Evolutionary conservation across 208 protist genomes (phyloP).

Genomic region (Giardia duodenalis): DNA sequence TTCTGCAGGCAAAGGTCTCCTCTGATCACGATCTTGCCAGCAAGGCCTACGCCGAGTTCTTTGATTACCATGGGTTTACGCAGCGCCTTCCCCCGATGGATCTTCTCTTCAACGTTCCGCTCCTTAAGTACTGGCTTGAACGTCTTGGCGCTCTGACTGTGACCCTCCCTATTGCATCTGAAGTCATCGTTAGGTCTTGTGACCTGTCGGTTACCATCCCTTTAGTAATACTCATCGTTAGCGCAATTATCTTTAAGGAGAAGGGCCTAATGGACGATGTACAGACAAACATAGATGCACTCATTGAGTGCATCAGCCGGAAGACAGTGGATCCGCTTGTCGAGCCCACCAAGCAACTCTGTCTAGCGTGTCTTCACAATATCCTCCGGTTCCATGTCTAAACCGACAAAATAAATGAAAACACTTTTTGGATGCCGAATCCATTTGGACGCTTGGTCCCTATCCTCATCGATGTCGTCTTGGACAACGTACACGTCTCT

Average conservation of each 20-base stretch:
- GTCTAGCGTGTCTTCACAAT: neutral
- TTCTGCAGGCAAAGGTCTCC: neutral
- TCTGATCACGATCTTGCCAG: neutral
- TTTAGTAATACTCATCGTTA: neutral
- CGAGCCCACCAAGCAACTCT: neutral
- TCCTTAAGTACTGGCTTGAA: neutral
- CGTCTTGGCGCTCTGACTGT: neutral
- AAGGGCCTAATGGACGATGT: neutral
- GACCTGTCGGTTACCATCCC: neutral
- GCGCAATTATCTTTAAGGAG: neutral
- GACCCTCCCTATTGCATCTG: neutral
- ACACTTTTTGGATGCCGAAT: no score
- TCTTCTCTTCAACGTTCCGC: neutral
- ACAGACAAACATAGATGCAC: neutral
- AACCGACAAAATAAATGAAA: neutral
- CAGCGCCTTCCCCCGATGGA: neutral
- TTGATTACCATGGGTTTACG: neutral
- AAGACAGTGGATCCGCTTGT: neutral
- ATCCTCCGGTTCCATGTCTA: neutral
- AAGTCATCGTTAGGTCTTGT: neutral
- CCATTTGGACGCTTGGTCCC: neutral
- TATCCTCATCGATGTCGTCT: neutral
- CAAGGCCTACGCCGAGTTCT: neutral
- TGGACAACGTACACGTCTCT: neutral
- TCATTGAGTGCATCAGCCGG: neutral